A percentile compares a stretch with the other conserved stretches of the same genome.
These are phyloP conservation scores for Drechmeria coniospora DNA, from an alignment of 2,329 filamentous ascomycete genomes.

Conservation along the genomic window DNA sequence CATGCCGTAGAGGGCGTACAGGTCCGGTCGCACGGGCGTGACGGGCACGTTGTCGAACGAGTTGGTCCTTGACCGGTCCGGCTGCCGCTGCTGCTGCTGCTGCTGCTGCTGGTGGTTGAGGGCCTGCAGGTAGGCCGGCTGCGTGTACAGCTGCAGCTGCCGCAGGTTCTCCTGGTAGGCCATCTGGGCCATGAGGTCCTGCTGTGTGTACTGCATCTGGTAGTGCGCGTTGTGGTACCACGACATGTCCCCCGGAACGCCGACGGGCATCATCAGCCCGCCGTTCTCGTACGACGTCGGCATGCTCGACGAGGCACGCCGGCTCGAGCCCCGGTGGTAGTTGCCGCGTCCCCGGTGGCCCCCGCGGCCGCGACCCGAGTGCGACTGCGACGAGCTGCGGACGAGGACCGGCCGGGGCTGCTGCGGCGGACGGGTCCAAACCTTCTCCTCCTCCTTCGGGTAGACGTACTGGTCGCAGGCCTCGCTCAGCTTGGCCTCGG, in stretches of 20 bases:
- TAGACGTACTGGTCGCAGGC: slow-evolving; percentile 82
- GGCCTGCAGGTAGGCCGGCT: slow-evolving; percentile 15
- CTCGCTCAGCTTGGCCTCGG: slow-evolving; percentile 62
- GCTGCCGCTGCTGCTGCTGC: slow-evolving; percentile 17
- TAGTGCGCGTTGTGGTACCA: slow-evolving; percentile 31
- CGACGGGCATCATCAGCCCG: slow-evolving; percentile 28
- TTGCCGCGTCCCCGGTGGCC: slow-evolving; percentile 32
- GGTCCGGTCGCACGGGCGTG: slow-evolving; percentile 40
- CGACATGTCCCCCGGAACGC: slow-evolving; percentile 30
- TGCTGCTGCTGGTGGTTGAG: slow-evolving; percentile 19
- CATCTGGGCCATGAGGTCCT: slow-evolving; percentile 25
- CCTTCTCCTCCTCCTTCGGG: slow-evolving; percentile 62
- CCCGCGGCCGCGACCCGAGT: slow-evolving; percentile 31
- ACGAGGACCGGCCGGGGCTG: slow-evolving; percentile 40
- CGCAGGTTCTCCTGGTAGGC: slow-evolving; percentile 23
- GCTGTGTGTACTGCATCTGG: slow-evolving; percentile 25
- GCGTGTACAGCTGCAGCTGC: slow-evolving; percentile 19
- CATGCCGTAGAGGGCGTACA: slow-evolving; percentile 35
- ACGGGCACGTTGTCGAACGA: slow-evolving; percentile 48
- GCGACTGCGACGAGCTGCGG: slow-evolving; percentile 46
- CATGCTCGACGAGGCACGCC: slow-evolving; percentile 38
- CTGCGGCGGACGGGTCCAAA: slow-evolving; percentile 40
- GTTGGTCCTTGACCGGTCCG: slow-evolving; percentile 42
- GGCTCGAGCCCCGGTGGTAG: slow-evolving; percentile 19
- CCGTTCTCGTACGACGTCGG: slow-evolving; percentile 30